phyloP scores from a whole-genome alignment of 2,329 filamentous ascomycete genomes.

The Cladosporium cucumerinum region DNA sequence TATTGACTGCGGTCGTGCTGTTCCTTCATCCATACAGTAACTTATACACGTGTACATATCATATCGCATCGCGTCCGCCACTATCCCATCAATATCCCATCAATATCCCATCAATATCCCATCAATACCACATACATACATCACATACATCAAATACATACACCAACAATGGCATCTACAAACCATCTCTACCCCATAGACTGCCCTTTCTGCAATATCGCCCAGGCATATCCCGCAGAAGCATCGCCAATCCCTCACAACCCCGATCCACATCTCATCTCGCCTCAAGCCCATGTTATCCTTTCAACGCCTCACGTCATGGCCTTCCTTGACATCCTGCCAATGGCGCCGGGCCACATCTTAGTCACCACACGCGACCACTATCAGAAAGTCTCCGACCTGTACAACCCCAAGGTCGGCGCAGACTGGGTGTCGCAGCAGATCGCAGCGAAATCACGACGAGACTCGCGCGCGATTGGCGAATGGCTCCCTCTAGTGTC shows the following conservation, averaged over 20 bases:
- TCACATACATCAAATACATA: too few species aligned
- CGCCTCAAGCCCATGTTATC: conserved; percentile 55
- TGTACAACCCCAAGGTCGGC: conserved; percentile 36
- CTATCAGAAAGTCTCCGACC: conserved; percentile 71
- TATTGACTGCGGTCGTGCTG: neutral
- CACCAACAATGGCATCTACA: conserved; percentile 15
- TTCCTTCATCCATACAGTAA: neutral
- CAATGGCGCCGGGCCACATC: conserved; percentile 77
- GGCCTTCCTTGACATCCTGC: conserved; percentile 91
- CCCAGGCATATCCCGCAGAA: conserved; percentile 45
- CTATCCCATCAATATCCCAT: too few species aligned
- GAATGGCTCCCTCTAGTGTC: conserved; percentile 68
- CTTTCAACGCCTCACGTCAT: conserved; percentile 74
- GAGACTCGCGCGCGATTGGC: conserved; percentile 34
- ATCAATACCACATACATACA: neutral
- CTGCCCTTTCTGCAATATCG: conserved; percentile 60
- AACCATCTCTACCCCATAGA: conserved; percentile 40
- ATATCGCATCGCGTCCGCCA: neutral
- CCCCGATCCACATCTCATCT: conserved; percentile 33
- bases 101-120: neutral
- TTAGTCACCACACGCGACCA: conserved; percentile 77
- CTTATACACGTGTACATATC: neutral
- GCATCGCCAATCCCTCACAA: conserved; percentile 28
- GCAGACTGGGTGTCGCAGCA: conserved; percentile 22
- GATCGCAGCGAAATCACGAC: conserved; percentile 18